Evolutionary conservation across 257 asterid species (phyloP), one percentile per base, ranked within the genome.

Genomic region (Eucommia ulmoides): DNA sequence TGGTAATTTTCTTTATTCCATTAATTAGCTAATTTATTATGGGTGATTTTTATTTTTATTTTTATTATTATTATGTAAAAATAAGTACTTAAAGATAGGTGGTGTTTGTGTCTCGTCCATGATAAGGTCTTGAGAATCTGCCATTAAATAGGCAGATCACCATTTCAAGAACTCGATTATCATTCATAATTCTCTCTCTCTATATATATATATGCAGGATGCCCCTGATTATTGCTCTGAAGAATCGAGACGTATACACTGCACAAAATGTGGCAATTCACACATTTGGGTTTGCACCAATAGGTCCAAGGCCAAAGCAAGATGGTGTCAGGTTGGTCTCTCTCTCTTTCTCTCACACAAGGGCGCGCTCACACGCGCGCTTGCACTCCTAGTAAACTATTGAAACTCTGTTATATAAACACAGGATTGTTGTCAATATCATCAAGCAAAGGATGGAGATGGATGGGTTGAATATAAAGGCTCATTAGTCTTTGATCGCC

Each of bases 401-500:
- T 5, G 7, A 12, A 7, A 12, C 38, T 29, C 38, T 5, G 12
- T 29, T 29, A 29, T 29, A 12, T 12, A 5, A 5, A 12, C 38
- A 29, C 71, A 89, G 96, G 99, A 91, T 74, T 91, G 99, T 71
- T 77, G 94, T 74, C 95, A 83, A 72, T 86, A 91, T 75, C 99
- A 91, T 64, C 95, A 81, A 65, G 96, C 96, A 54, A 91, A 91
- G 71, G 95, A 91, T 75, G 99, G 99, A 2, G 99, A 91, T 69
- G 99, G 99, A 61, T 91, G 99, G 99, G 93, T 91, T 23, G 99
- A 91, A 64, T 74, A 81, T 70, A 86, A 65, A 79, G 95, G 99
- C 55, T 83, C 98, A 11, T 70, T 91, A 62, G 84, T 66, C 45
- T 83, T 86, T 48, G 91, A 81, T 74, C 66, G 73, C 50, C 94